phyloP scores from a whole-genome alignment of 441 rosid genomes.

The Bruguiera hainesii region DNA sequence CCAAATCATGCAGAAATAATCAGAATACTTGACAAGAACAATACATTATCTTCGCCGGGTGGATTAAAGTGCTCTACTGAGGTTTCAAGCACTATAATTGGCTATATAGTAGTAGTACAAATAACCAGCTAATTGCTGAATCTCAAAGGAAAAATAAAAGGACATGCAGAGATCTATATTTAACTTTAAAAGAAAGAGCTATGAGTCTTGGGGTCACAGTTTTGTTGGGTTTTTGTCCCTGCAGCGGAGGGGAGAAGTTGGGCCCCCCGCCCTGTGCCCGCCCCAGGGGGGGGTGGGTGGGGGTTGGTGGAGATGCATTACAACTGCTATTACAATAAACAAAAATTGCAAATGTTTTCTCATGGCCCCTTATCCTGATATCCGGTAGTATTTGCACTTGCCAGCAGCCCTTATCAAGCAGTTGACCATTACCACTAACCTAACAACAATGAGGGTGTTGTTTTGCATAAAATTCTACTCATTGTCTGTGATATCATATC shows the following conservation, averaged over 20 bases:
- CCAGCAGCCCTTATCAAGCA: not conserved
- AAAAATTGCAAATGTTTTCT: too few relatives aligned
- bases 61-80: not conserved
- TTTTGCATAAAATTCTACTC: not conserved
- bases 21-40: not conserved
- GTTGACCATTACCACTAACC: not conserved
- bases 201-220: too few relatives aligned
- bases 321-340: too few relatives aligned
- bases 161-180: not conserved
- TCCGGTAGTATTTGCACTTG: too few relatives aligned
- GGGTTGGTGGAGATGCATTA: too few relatives aligned
- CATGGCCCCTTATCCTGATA: too few relatives aligned
- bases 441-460: not conserved
- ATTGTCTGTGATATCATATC: not conserved
- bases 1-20: slow-evolving; percentile 9
- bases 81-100: not conserved
- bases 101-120: not conserved
- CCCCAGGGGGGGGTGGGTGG: too few relatives aligned
- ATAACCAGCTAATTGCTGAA: not conserved
- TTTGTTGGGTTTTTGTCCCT: too few relatives aligned
- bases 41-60: not conserved
- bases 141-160: not conserved
- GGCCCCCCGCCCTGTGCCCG: too few relatives aligned
- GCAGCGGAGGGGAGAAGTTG: too few relatives aligned
- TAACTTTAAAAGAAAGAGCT: too few relatives aligned